Conservation (phyloP, 1,284 basidiomycete genomes). For the Malassezia globosa region DNA sequence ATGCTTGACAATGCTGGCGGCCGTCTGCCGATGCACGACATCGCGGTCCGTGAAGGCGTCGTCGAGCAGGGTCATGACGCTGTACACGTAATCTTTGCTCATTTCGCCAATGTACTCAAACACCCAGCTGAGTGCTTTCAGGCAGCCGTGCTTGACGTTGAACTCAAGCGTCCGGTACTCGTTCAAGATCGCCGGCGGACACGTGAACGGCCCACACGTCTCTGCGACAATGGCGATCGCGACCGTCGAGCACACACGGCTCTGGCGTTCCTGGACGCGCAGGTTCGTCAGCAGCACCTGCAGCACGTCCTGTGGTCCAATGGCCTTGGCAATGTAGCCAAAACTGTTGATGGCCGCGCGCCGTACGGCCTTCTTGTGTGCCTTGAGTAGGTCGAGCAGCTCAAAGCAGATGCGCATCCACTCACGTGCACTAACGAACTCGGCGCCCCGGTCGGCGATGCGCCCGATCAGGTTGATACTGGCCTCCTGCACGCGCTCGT, state of each 20-base stretch:
- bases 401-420: conserved; percentile 99
- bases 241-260: conserved; percentile 94
- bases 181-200: conserved; percentile 95
- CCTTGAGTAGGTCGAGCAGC: conserved; percentile 88
- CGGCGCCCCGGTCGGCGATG: conserved; percentile 96
- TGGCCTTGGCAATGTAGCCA: conserved; percentile 96
- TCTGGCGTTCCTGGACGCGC: conserved; percentile 96
- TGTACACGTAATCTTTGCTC: conserved; percentile 95
- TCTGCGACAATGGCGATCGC: conserved; percentile 75
- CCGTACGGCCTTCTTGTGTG: conserved; percentile 97
- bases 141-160: conserved; percentile 97
- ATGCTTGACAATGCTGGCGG: conserved; percentile 98
- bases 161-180: conserved; percentile 91
- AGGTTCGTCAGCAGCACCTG: conserved; percentile 91
- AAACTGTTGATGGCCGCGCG: conserved; percentile 98
- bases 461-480: conserved; percentile 99
- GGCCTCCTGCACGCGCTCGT: conserved; percentile 98
- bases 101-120: conserved; percentile 99
- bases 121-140: conserved; percentile 94
- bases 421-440: conserved; percentile 93
- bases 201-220: conserved; percentile 95
- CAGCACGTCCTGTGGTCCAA: conserved; percentile 96
- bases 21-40: conserved; percentile 93
- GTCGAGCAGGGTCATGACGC: conserved; percentile 91
- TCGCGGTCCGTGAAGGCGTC: conserved; percentile 96